Evolutionary conservation across 768 basidiomycete genomes (phyloP), one percentile per base, ranked within the genome.

Genomic region (Mrakia frigida): DNA sequence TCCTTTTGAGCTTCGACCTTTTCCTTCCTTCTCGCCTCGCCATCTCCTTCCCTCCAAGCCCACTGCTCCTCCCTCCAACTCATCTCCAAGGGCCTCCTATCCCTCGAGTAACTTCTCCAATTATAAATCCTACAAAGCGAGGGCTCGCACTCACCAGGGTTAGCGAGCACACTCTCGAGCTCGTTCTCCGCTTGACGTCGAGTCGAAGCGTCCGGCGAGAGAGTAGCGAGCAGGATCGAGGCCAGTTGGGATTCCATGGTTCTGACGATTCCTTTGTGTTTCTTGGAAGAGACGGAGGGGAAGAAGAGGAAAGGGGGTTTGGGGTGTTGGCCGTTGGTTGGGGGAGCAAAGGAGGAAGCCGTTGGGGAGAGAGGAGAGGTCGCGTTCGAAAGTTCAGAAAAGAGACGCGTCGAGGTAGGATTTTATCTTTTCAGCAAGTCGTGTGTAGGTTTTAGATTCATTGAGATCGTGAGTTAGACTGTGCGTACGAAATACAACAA

Each of bases 111-210:
- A 60, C 10, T 60, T 23, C 56, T 60, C 23, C 43, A 23, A 6
- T 28, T 59, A 9, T 28, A 9, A 9, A 9, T 23, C 23, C 56
- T 21, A 6, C 56, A 6, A 9, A 25, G 35, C 37, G 6, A 3
- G 6, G 41, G 39, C 35, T 10, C 31, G 23, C 21, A 63, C 76
- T 28, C 18, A 77, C 77, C 72, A 23, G 76, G 60, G 67, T 67
- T 73, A 23, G 28, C 39, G 13, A 78, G 65, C 4, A 70, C 50
- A n/a, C 75, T 69, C 31, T 70, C 71, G 37, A 79, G 75, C 13
- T 43, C 67, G 14, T 60, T 37, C 74, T 79, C 79, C 14, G 70
- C 75, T 31, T 78, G 61, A 35, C 28, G 14, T 50, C 79, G 79
- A 41, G 73, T 75, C 18, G 60, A 25, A n/a, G 71, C 59, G 23